Evolutionary conservation across 176 grass and related monocot species (phyloP).

Genomic region (Rhynchospora pubera): DNA sequence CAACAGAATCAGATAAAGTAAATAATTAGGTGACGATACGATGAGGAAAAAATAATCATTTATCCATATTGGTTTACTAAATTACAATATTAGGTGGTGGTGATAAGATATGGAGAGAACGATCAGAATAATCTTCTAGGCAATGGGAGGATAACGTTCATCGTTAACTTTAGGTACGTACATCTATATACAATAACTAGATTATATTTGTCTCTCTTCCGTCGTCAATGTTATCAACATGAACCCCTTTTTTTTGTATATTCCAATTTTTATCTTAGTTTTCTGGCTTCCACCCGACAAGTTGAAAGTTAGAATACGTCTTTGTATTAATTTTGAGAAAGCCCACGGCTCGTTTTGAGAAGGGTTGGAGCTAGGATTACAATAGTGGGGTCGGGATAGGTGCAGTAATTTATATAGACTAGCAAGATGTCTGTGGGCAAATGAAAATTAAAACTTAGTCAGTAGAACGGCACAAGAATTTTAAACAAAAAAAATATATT

Average conservation of each 20-base stretch:
- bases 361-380: too few species aligned
- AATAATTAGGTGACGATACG: neutral
- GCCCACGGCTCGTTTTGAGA: too few species aligned
- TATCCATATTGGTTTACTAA: neutral
- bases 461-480: too few species aligned
- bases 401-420: too few species aligned
- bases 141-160: neutral
- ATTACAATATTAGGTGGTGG: neutral
- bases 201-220: neutral
- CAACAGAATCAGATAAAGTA: neutral
- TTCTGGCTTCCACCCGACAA: too few species aligned
- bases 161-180: neutral
- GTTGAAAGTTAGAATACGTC: too few species aligned
- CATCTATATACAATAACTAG: too few species aligned
- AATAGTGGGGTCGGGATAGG: too few species aligned
- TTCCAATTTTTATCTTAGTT: neutral
- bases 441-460: too few species aligned
- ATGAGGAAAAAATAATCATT: neutral
- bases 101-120: neutral
- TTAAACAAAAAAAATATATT: too few species aligned
- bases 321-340: too few species aligned
- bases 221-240: neutral
- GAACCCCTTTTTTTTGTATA: neutral
- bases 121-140: neutral
- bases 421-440: too few species aligned